A percentile compares a stretch with the other conserved stretches of the same genome.
These are phyloP conservation scores for Wolfiporia cocos DNA, from an alignment of 1,284 basidiomycete genomes.

Conservation along the genomic window DNA sequence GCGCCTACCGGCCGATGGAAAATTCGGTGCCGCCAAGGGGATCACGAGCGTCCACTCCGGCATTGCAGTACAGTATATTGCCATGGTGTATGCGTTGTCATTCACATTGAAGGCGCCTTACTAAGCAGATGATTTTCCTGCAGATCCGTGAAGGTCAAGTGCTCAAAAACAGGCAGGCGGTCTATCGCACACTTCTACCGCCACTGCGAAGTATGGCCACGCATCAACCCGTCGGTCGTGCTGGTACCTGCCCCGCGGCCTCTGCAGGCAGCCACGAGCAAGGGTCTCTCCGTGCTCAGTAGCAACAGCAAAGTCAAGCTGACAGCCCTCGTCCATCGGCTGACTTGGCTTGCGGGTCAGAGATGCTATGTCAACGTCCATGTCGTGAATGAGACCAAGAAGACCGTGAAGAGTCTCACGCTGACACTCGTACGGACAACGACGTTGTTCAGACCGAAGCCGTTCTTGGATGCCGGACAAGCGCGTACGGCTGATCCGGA, in stretches of 20 bases:
- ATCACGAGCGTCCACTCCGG: constrained; percentile 48
- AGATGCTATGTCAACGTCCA: constrained; percentile 68
- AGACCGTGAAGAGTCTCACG: constrained; percentile 63
- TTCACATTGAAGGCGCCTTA: constrained; percentile 8
- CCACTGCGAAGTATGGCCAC: constrained; percentile 79
- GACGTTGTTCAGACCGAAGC: constrained; percentile 59
- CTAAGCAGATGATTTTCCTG: constrained; percentile 1
- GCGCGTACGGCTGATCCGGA: constrained; percentile 36
- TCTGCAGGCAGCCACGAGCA: constrained; percentile 54
- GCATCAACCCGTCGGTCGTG: constrained; percentile 59
- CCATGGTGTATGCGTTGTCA: constrained; percentile 58
- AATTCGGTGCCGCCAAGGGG: constrained; percentile 66
- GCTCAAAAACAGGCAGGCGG: constrained; percentile 49
- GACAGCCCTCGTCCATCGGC: constrained; percentile 68
- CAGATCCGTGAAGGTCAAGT: constrained; percentile 79
- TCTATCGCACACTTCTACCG: constrained; percentile 94
- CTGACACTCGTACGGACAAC: constrained; percentile 71
- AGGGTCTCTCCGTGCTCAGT: constrained; percentile 60
- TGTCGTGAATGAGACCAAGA: constrained; percentile 73
- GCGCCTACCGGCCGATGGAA: constrained; percentile 59
- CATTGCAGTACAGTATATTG: constrained; percentile 77
- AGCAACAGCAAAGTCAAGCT: constrained; percentile 63
- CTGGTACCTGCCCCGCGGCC: constrained; percentile 62
- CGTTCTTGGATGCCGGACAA: constrained; percentile 34
- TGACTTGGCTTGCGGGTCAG: constrained; percentile 86